Evolutionary conservation across 2,329 filamentous ascomycete genomes (phyloP).

Genomic region (Venturia carpophila): DNA sequence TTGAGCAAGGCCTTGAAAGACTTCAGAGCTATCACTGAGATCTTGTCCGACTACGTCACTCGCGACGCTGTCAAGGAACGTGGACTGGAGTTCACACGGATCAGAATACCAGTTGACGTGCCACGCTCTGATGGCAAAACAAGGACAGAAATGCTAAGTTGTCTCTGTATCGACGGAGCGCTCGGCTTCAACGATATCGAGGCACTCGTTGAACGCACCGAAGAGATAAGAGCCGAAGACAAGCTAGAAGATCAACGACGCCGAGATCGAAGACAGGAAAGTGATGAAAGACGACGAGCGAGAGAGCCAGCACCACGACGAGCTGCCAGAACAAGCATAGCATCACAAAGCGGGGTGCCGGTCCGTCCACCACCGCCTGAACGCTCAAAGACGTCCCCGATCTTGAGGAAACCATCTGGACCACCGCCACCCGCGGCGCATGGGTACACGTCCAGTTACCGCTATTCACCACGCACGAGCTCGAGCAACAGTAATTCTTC

Average conservation of each 20-base stretch:
- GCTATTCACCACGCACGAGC: conserved; percentile 2
- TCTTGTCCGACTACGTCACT: conserved; percentile 13
- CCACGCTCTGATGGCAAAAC: background rate
- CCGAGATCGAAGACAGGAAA: background rate
- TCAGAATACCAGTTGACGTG: conserved; percentile 10
- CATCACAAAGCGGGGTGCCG: background rate
- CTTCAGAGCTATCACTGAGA: conserved; percentile 16
- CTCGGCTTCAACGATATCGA: conserved; percentile 3
- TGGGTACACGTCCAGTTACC: background rate
- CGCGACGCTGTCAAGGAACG: conserved; percentile 15
- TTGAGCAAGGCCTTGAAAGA: conserved; percentile 3
- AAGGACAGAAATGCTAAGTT: background rate
- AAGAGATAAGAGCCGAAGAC: background rate
- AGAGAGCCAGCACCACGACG: background rate
- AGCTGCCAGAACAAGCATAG: background rate
- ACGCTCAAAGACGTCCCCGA: background rate
- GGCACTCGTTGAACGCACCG: conserved; percentile 1
- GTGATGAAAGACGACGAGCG: background rate
- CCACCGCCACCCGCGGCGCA: background rate
- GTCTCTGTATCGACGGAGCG: conserved; percentile 15
- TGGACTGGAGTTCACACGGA: conserved; percentile 12
- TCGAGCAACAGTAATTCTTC: background rate
- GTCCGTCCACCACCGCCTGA: background rate
- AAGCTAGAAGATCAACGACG: background rate
- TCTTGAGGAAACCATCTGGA: background rate